These are phyloP conservation scores for Cryptosporidium sp. DNA, from an alignment of 169 alveolate species.

Conservation along the genomic window DNA sequence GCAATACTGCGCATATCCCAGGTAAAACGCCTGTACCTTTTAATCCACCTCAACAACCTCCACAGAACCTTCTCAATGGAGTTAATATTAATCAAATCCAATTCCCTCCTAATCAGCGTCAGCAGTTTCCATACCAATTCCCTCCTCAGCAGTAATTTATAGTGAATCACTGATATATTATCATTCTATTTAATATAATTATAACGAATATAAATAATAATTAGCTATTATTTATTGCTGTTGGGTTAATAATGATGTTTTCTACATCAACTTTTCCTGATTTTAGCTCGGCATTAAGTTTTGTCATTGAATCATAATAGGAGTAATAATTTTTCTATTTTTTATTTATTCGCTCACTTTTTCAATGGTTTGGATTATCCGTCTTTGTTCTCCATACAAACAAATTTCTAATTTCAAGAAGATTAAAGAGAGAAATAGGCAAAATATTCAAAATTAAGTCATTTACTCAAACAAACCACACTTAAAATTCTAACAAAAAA, in stretches of 20 bases:
- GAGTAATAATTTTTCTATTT: constrained; percentile 9
- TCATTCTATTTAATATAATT: constrained; percentile 30
- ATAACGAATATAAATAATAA: constrained; percentile 14
- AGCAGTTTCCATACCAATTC: constrained; percentile 48
- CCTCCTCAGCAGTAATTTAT: constrained; percentile 65
- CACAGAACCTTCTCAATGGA: constrained; percentile 55
- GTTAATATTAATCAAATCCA: constrained; percentile 45
- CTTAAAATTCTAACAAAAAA: neutral
- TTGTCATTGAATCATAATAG: constrained; percentile 7
- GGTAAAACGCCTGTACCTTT: constrained; percentile 73
- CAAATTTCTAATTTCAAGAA: too few species aligned
- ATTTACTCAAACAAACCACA: neutral
- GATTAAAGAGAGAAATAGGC: too few species aligned
- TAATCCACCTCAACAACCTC: constrained; percentile 61
- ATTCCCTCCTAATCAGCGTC: constrained; percentile 35
- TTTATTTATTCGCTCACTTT: neutral
- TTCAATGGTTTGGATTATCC: neutral
- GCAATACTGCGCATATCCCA: constrained; percentile 74
- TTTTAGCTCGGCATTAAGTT: constrained; percentile 34
- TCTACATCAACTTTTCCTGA: neutral
- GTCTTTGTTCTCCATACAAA: too few species aligned
- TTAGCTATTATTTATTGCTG: constrained; percentile 31
- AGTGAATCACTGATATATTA: constrained; percentile 1
- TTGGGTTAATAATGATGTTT: neutral
- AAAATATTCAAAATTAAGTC: too few species aligned